Evolutionary conservation across 1,284 basidiomycete species (phyloP), one percentile per base, ranked within the genome.

Genomic region (Microbotryum scabiosae): DNA sequence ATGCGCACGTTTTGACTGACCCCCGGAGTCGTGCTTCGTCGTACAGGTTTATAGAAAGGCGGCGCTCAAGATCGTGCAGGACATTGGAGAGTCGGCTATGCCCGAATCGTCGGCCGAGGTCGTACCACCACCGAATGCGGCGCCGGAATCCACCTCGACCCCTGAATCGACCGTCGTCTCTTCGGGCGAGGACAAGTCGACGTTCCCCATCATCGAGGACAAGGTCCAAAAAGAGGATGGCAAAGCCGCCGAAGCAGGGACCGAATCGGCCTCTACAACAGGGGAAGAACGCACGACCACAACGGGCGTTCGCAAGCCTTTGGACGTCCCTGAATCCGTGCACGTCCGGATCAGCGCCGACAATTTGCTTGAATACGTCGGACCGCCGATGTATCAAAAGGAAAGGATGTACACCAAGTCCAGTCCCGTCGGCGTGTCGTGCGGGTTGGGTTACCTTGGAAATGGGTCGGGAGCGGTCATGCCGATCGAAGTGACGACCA

Each of bases 381-480:
- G 96, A 0, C 92, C 94, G 9, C 89, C 90, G 23, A 81, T 96
- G 23, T 97, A 96, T 76, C 89, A 96, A 76, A 92, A 92, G 76
- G 94, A 98, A 73, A 78, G 94, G 67, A 82, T 99, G 79, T 98
- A 96, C 74, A 81, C 82, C 14, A 79, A 80, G 52, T 77, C 84
- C 4, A 88, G 90, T 18, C 94, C 96, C 2, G 83, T 91, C 1
- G 94, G 94, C 60, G 94, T 97, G 28, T 89, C 86, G 68, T 94
- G 90, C 6, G 94, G 94, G 32, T 79, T 98, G 4, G 94, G 94
- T 7, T 97, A 97, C 76, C 80, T 96, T 25, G 93, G 93, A 18
- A 97, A 97, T 75, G 94, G 94, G 0, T 90, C 88, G 12, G 94
- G 94, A 26, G 88, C 90, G 26, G 87, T 97, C 57, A 96, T 97